A percentile compares a stretch with the other conserved stretches of the same genome.
Evolutionary conservation across 192 early-diverging fungal genomes (phyloP).

Genomic region (Martensiomyces pterosporus): DNA sequence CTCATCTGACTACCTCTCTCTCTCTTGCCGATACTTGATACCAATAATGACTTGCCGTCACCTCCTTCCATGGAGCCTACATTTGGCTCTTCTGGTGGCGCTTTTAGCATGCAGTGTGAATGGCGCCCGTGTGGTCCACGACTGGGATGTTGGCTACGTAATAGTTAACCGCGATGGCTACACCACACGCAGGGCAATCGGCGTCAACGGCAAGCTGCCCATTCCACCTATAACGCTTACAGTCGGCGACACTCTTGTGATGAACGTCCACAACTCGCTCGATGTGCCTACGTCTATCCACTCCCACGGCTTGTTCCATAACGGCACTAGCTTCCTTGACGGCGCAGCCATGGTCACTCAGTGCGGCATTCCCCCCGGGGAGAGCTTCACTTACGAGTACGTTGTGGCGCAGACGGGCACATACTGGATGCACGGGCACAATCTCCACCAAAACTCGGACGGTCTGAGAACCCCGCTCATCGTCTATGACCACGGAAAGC

Average conservation of each 20-base stretch:
- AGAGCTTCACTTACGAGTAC: constrained; percentile 62
- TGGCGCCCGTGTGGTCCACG: constrained; percentile 22
- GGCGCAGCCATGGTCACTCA: constrained; percentile 65
- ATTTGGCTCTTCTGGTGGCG: too few species aligned
- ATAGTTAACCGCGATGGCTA: constrained; percentile 61
- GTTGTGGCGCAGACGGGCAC: constrained; percentile 65
- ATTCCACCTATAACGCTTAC: constrained; percentile 33
- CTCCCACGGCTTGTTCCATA: constrained; percentile 76
- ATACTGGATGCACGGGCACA: constrained; percentile 79
- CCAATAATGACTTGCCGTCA: too few species aligned
- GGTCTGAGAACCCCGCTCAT: constrained; percentile 70
- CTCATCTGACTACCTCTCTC: too few species aligned
- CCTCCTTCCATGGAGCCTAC: too few species aligned
- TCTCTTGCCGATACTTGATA: too few species aligned
- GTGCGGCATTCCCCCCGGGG: constrained; percentile 68
- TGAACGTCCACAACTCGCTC: constrained; percentile 52
- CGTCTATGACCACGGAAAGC: constrained; percentile 50
- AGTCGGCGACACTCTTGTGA: constrained; percentile 17
- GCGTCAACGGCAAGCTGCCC: constrained; percentile 60
- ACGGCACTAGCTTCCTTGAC: constrained; percentile 61
- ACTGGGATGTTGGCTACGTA: constrained; percentile 66
- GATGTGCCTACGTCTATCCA: constrained; percentile 63
- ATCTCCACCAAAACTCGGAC: constrained; percentile 67
- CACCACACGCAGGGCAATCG: constrained; percentile 56
- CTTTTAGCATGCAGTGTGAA: too few species aligned